A percentile compares a stretch with the other conserved stretches of the same genome.
Conservation (phyloP, 73 alveolate genomes). For the Tetrahymena borealis region DNA sequence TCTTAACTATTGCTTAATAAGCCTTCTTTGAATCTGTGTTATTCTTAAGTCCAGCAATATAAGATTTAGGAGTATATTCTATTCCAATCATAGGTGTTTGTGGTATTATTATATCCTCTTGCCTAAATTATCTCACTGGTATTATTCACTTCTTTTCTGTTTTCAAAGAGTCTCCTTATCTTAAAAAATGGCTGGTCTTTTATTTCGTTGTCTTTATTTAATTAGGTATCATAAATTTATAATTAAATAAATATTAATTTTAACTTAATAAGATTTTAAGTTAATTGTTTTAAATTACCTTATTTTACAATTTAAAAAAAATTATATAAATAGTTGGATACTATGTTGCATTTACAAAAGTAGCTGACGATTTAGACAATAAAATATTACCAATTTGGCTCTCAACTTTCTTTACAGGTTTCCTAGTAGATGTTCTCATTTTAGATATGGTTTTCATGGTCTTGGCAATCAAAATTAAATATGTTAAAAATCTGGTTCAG, state of each 20-base stretch:
- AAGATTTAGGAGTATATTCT: neutral
- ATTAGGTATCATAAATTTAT: neutral
- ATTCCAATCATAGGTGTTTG: neutral
- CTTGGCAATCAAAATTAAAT: neutral
- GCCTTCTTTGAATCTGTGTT: neutral
- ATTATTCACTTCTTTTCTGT: neutral
- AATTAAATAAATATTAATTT: neutral
- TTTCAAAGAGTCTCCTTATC: neutral
- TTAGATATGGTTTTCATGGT: neutral
- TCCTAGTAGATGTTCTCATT: neutral
- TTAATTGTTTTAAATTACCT: too few relatives aligned
- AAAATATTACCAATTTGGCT: neutral
- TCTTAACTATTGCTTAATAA: neutral
- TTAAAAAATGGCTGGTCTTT: neutral
- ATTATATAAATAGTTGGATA: neutral
- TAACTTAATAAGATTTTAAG: too few relatives aligned
- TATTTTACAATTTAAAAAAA: neutral
- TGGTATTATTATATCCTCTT: neutral
- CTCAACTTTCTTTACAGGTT: neutral
- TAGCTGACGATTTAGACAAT: neutral
- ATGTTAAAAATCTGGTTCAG: neutral
- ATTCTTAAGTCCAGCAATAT: neutral
- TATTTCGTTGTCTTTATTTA: neutral
- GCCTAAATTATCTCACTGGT: neutral
- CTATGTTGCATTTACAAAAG: neutral